Base-by-base conservation (phyloP, 2,329 filamentous ascomycete species). In the Fusarium napiforme region DNA sequence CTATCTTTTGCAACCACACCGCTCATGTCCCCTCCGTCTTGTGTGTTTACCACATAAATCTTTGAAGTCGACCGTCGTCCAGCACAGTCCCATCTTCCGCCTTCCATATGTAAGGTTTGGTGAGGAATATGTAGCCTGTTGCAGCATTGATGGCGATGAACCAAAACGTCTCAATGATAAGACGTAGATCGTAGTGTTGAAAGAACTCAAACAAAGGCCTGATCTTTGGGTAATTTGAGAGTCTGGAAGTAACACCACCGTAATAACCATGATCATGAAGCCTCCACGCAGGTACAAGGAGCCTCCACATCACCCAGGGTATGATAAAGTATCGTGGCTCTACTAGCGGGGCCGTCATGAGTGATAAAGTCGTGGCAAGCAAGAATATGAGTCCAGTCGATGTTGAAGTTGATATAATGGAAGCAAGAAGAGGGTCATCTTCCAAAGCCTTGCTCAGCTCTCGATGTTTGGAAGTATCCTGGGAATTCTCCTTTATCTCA, bases 261-360 rank as follows among this genome's bases (percentile, higher is more conserved):
- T n/a, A 9, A 9, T 10, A 28, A 32, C 65, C 60, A 39, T 78
- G 75, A 30, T 76, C 73, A 40, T 77, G 71, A 9, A 78, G 43
- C 36, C 74, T 73, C 84, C 84, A 85, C 58, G 86, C 81, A 1
- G 94, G 94, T 2, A 97, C 84, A 77, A 97, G 88, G 12, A 98
- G 83, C 2, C 96, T 89, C 94, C 95, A 98, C 77, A 98, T 91
- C 14, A 98, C 89, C 94, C 95, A 99, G 0, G 96, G 95, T 18
- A 98, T 87, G 79, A 99, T 97, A 81, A 97, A 97, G 82, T 99
- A 99, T 19, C 96, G 90, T 19, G 96, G 96, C 81, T 99, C 96
- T 15, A 99, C 96, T 2, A 99, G 88, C 1, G 96, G 95, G 0
- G 96, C 95, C 2, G 94, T 96, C 61, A 97, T 84, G 18, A 99